A percentile compares a stretch with the other conserved stretches of the same genome.
Evolutionary conservation across 305 asterid species (phyloP).

Genomic region (Fraxinus xanthoxyloides): DNA sequence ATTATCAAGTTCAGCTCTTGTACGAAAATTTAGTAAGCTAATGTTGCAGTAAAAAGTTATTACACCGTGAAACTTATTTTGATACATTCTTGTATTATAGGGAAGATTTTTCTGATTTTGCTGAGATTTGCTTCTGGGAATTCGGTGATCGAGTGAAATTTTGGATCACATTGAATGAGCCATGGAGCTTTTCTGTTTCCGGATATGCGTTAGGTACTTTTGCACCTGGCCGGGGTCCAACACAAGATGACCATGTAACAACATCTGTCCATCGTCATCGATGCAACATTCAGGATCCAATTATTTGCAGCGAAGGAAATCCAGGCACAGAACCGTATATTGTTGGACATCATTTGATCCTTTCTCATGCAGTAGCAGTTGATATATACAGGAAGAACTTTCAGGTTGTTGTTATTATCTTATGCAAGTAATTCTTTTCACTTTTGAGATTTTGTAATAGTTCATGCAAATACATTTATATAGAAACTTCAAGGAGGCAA

Average conservation of each 20-base stretch:
- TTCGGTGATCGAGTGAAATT: conserved; percentile 24
- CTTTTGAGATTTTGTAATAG: neutral
- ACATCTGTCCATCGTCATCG: neutral
- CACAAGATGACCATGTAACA: neutral
- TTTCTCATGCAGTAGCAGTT: conserved; percentile 13
- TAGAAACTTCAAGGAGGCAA: conserved; percentile 9
- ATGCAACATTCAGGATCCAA: neutral
- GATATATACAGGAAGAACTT: neutral
- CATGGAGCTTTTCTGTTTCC: neutral
- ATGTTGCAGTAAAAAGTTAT: no score
- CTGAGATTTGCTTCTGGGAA: conserved; percentile 23
- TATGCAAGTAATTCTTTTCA: neutral
- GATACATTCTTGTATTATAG: conserved; percentile 2
- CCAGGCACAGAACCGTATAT: conserved; percentile 2
- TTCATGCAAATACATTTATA: neutral
- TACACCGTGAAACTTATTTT: neutral
- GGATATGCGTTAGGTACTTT: conserved; percentile 17
- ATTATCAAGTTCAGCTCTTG: neutral
- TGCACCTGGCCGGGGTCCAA: conserved; percentile 10
- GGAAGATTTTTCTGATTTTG: conserved; percentile 21
- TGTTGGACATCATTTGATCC: conserved; percentile 5
- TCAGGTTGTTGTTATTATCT: neutral
- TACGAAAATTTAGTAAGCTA: no score
- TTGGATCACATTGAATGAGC: conserved; percentile 25
- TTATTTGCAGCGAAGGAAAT: neutral